Conservation (phyloP, 2,329 filamentous ascomycete species). For the Aspergillus ruber region DNA sequence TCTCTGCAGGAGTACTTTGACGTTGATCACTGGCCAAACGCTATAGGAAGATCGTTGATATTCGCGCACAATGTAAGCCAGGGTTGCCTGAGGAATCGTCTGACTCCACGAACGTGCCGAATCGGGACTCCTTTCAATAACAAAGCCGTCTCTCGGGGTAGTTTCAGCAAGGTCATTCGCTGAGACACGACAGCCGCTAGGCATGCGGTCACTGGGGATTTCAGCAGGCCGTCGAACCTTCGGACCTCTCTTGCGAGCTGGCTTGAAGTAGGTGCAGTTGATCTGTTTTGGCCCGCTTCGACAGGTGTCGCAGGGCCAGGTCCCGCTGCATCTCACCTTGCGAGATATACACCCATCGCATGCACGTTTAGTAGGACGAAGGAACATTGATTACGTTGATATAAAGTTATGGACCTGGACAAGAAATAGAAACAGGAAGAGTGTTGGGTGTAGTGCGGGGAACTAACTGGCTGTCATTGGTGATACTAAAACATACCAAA, state of each 20-base stretch:
- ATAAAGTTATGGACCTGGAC: too few species aligned
- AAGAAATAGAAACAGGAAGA: too few species aligned
- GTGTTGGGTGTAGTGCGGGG: too few species aligned
- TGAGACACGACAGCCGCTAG: not conserved
- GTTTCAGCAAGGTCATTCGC: not conserved
- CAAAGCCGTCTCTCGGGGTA: not conserved
- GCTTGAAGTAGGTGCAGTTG: constrained; percentile 22
- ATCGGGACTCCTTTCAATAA: not conserved
- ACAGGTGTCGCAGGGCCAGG: constrained; percentile 24
- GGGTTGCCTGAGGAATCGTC: constrained; percentile 6
- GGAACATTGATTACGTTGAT: too few species aligned
- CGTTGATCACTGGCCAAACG: constrained; percentile 24
- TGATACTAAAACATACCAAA: too few species aligned
- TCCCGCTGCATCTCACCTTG: constrained; percentile 24
- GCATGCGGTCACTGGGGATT: not conserved
- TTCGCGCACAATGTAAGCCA: constrained; percentile 13
- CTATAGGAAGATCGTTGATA: constrained; percentile 21
- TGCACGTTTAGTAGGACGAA: constrained; percentile 18
- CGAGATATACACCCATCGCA: constrained; percentile 25
- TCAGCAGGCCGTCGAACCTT: constrained; percentile 13
- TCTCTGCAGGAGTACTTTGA: constrained; percentile 11
- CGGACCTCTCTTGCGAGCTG: constrained; percentile 21
- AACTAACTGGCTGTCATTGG: too few species aligned
- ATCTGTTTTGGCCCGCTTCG: constrained; percentile 12
- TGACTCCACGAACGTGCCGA: not conserved